Conservation (phyloP, 441 rosid species). For the Raphanus hybrid region DNA sequence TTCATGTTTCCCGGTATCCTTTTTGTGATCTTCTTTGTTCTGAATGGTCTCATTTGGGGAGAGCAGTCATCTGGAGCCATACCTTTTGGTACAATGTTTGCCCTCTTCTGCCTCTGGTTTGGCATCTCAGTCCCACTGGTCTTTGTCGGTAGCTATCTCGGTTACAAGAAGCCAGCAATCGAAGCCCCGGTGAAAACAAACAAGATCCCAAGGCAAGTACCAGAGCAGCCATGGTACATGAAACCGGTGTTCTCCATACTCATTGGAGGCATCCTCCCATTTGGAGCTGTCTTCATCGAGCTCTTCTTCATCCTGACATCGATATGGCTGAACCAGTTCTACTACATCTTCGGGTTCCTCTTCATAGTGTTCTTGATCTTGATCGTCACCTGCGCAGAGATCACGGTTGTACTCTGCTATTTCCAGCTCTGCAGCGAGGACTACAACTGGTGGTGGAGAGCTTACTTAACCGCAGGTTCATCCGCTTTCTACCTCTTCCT, state of each 20-base stretch:
- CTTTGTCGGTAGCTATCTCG: conserved; percentile 91
- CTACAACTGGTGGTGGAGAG: conserved; percentile 99
- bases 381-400: conserved; percentile 91
- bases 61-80: conserved; percentile 95
- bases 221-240: conserved; percentile 99
- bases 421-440: conserved; percentile 97
- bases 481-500: conserved; percentile 94
- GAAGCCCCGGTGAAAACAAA: conserved; percentile 94
- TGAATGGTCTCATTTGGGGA: conserved; percentile 89
- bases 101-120: conserved; percentile 93
- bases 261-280: conserved; percentile 95
- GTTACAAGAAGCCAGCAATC: conserved; percentile 89
- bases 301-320: conserved; percentile 97
- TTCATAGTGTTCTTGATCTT: conserved; percentile 89
- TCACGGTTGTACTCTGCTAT: conserved; percentile 90
- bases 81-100: conserved; percentile 98
- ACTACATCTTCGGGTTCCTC: conserved; percentile 97
- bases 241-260: conserved; percentile 86
- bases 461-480: conserved; percentile 92
- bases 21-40: conserved; percentile 78
- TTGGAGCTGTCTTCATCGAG: conserved; percentile 96
- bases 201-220: conserved; percentile 90
- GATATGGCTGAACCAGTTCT: conserved; percentile 99
- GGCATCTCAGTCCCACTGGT: conserved; percentile 95
- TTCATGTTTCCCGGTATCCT: conserved; percentile 92